These are phyloP conservation scores for Claviceps sorghi DNA, from an alignment of 2,329 filamentous ascomycete genomes.

Conservation along the genomic window DNA sequence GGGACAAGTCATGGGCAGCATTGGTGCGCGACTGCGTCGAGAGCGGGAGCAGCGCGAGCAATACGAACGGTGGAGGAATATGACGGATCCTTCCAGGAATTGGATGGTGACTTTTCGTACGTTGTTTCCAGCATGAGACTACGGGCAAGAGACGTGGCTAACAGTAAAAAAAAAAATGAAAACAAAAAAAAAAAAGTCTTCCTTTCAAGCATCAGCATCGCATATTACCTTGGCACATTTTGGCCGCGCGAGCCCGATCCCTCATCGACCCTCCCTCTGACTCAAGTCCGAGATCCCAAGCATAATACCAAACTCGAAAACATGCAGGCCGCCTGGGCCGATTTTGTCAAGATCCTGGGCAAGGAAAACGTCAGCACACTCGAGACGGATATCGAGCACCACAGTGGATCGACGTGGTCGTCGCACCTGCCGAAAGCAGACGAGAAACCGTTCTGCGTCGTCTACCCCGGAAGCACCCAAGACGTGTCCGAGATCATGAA, in stretches of 20 bases:
- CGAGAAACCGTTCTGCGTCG: conserved; percentile 50
- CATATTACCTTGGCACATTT: conserved; percentile 46
- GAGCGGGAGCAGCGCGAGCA: conserved; percentile 39
- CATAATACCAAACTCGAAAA: conserved; percentile 48
- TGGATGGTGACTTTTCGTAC: conserved; percentile 41
- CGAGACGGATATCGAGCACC: conserved; percentile 37
- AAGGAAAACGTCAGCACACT: conserved; percentile 49
- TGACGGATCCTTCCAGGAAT: conserved; percentile 28
- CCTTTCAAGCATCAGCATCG: conserved; percentile 33
- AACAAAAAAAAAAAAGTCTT: conserved; percentile 32
- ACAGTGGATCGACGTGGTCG: conserved; percentile 49
- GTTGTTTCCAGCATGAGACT: conserved; percentile 8
- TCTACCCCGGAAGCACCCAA: conserved; percentile 64
- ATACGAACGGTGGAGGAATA: conserved; percentile 28
- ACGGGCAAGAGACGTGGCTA: neutral
- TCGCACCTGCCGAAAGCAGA: conserved; percentile 35
- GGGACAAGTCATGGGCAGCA: conserved; percentile 46
- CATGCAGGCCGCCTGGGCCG: conserved; percentile 55
- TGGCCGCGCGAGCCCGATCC: conserved; percentile 35
- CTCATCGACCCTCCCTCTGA: conserved; percentile 45
- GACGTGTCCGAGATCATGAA: conserved; percentile 82
- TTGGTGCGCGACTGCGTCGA: conserved; percentile 37
- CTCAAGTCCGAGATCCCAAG: conserved; percentile 31
- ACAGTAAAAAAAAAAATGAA: conserved; percentile 6
- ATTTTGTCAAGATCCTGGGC: conserved; percentile 50